phyloP scores from a whole-genome alignment of 1,284 basidiomycete species.

The Fomitopsis pinicola region DNA sequence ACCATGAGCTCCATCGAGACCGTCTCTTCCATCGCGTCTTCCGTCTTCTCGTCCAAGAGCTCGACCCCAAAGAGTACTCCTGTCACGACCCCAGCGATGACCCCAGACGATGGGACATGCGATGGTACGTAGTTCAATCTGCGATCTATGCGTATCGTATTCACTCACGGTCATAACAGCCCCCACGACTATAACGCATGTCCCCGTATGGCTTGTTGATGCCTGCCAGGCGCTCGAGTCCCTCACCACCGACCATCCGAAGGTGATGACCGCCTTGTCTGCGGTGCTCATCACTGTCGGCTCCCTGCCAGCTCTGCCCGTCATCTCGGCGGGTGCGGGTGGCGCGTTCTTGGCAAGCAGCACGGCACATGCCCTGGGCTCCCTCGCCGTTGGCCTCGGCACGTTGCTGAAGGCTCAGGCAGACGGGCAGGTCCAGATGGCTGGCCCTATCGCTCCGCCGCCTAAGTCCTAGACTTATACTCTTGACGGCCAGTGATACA shows the following conservation, averaged over 20 bases:
- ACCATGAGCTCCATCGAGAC: conserved; percentile 26
- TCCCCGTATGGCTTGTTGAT: conserved; percentile 69
- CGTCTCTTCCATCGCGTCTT: conserved; percentile 17
- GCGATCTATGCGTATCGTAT: neutral
- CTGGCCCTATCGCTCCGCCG: too few species aligned
- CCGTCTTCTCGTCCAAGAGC: conserved; percentile 12
- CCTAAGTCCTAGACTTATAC: too few species aligned
- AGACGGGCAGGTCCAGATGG: neutral
- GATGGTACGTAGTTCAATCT: conserved; percentile 18
- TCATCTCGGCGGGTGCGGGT: conserved; percentile 54
- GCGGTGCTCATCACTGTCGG: conserved; percentile 75
- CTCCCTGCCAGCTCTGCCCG: conserved; percentile 47
- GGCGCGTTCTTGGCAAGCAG: conserved; percentile 66
- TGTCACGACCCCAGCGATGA: conserved; percentile 17
- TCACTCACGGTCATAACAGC: conserved; percentile 20
- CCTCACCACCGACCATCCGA: conserved; percentile 68
- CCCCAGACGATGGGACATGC: conserved; percentile 23
- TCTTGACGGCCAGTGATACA: neutral
- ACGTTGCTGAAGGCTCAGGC: conserved; percentile 28
- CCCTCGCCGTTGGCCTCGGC: conserved; percentile 67
- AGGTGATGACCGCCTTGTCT: conserved; percentile 67
- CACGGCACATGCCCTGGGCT: conserved; percentile 70
- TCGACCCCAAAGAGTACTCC: conserved; percentile 11
- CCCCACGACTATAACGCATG: conserved; percentile 52
- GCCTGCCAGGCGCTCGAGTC: conserved; percentile 70